Percentiles rank a stretch among this genome's conserved stretches.
These are phyloP conservation scores for Calocera viscosa DNA, from an alignment of 768 basidiomycete genomes.

Conservation along the genomic window DNA sequence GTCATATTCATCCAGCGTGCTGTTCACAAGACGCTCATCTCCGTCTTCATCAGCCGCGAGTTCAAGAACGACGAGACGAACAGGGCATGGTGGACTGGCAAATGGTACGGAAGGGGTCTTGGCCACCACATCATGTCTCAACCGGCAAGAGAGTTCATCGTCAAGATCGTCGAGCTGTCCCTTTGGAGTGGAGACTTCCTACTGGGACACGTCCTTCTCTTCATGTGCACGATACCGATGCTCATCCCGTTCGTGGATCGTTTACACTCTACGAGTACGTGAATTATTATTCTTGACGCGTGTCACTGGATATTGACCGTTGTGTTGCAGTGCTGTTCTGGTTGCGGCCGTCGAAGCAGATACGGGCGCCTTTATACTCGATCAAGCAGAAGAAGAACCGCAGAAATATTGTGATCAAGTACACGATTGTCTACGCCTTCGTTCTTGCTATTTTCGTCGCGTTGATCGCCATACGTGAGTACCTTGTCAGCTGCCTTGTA, in stretches of 20 bases:
- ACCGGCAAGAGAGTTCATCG: conserved; percentile 90
- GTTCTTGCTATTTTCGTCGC: conserved; percentile 59
- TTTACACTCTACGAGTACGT: conserved; percentile 78
- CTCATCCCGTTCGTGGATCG: conserved; percentile 85
- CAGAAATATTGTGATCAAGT: conserved; percentile 80
- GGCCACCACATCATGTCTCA: conserved; percentile 91
- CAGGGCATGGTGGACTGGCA: conserved; percentile 96
- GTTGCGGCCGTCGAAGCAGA: conserved; percentile 88
- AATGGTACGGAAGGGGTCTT: conserved; percentile 92
- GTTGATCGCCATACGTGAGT: conserved; percentile 70
- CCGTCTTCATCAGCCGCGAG: conserved; percentile 89
- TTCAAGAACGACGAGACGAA: conserved; percentile 99
- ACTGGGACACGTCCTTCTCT: conserved; percentile 71
- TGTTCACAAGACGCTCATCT: conserved; percentile 84
- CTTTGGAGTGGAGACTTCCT: conserved; percentile 93
- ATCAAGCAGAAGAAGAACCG: conserved; percentile 82
- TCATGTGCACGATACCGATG: conserved; percentile 80
- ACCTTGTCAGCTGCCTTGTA: conserved; percentile 13
- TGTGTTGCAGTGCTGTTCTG: conserved; percentile 41
- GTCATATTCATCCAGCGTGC: conserved; percentile 86
- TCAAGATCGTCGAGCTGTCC: conserved; percentile 94
- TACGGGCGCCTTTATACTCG: conserved; percentile 80
- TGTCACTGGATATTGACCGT: conserved; percentile 14
- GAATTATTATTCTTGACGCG: not conserved
- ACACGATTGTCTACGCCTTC: conserved; percentile 61